Conservation (phyloP, 2,329 filamentous ascomycete genomes). For the Chrysoporthe cubensis region DNA sequence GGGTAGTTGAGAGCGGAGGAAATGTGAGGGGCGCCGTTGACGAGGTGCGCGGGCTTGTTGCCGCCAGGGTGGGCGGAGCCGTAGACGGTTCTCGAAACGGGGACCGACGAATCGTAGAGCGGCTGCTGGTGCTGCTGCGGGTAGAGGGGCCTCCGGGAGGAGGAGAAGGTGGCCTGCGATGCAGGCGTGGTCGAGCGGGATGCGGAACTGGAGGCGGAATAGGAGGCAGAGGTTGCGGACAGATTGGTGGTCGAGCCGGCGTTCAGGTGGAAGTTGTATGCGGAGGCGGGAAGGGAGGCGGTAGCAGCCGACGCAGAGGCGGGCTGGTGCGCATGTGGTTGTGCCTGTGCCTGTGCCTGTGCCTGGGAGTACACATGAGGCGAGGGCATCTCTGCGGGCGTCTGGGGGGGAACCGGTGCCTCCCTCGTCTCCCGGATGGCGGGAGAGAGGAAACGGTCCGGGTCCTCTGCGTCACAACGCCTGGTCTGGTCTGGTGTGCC, state of each 20-base stretch:
- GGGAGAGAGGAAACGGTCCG: conserved; percentile 22
- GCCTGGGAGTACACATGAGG: conserved; percentile 25
- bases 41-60: conserved; percentile 22
- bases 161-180: conserved; percentile 19
- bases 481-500: background rate
- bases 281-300: conserved; percentile 25
- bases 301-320: conserved; percentile 20
- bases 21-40: conserved; percentile 25
- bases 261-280: conserved; percentile 27
- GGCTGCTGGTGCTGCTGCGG: conserved; percentile 12
- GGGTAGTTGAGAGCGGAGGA: conserved; percentile 29
- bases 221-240: conserved; percentile 14
- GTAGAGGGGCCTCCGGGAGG: conserved; percentile 20
- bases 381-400: conserved; percentile 25
- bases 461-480: background rate
- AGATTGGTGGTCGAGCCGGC: conserved; percentile 15
- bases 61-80: conserved; percentile 19
- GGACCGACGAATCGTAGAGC: conserved; percentile 17
- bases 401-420: conserved; percentile 17
- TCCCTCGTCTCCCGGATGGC: conserved; percentile 25
- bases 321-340: conserved; percentile 19
- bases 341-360: conserved; percentile 16
- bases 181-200: conserved; percentile 26
- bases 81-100: conserved; percentile 24
- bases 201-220: conserved; percentile 20